These are phyloP conservation scores for Coemansia sp. DNA, from an alignment of 192 early-diverging fungal genomes.

Conservation along the genomic window DNA sequence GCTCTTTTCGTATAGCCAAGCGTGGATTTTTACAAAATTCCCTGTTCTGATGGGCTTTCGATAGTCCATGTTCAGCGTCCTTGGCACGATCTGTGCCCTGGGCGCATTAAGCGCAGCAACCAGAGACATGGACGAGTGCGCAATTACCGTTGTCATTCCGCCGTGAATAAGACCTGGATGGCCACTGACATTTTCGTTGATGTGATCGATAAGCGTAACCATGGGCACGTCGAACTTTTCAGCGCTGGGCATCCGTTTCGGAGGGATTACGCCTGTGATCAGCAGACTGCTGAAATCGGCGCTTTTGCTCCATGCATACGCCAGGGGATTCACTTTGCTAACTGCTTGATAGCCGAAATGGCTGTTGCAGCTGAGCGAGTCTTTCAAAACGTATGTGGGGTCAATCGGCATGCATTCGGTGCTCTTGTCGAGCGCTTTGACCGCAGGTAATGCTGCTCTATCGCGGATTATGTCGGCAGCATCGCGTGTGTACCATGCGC, in stretches of 20 bases:
- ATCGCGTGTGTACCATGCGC: slow-evolving; percentile 7
- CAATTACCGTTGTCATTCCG: slow-evolving; percentile 47
- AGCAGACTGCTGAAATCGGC: slow-evolving; percentile 16
- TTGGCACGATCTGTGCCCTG: slow-evolving; percentile 12
- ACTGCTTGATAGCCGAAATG: slow-evolving; percentile 35
- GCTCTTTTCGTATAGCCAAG: slow-evolving; percentile 32
- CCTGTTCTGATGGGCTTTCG: slow-evolving; percentile 38
- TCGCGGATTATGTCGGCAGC: slow-evolving; percentile 30
- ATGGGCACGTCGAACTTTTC: slow-evolving; percentile 16
- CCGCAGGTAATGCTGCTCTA: slow-evolving; percentile 26
- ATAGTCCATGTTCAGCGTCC: slow-evolving; percentile 53
- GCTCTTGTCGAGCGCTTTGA: slow-evolving; percentile 22
- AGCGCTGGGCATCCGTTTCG: slow-evolving; percentile 16
- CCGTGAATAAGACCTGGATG: slow-evolving; percentile 49
- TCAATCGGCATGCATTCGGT: slow-evolving; percentile 18
- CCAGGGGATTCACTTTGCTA: slow-evolving; percentile 30
- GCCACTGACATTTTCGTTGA: slow-evolving; percentile 37
- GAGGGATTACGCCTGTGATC: slow-evolving; percentile 11
- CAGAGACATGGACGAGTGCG: slow-evolving; percentile 35
- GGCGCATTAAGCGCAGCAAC: slow-evolving; percentile 37
- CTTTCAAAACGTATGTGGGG: slow-evolving; percentile 6
- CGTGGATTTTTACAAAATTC: slow-evolving; percentile 46
- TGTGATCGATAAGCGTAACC: slow-evolving; percentile 40
- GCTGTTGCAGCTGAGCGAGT: slow-evolving; percentile 12
- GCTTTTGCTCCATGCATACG: slow-evolving; percentile 26